Evolutionary conservation across 2,329 filamentous ascomycete species (phyloP), one percentile per base, ranked within the genome.

Genomic region (Parastagonospora nodorum): DNA sequence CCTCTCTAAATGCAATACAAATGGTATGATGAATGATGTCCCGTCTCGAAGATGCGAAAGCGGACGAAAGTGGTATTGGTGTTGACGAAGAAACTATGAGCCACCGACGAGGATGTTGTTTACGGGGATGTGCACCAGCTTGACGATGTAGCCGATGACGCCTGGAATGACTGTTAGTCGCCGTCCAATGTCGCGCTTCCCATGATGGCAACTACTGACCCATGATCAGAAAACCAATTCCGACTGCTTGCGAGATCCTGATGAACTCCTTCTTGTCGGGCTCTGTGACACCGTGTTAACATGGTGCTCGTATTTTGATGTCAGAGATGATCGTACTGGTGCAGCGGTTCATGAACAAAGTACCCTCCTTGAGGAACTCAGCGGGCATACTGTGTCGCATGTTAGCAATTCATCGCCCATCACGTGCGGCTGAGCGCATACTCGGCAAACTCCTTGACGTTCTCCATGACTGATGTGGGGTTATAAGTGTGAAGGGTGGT

Each of bases 371-470:
- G 60, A 75, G 62, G 60, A 75, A 74, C 68, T 75, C 71, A 45
- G 72, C 69, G 53, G 71, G 71, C 57, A 74, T 68, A 53, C 68
- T 73, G 58, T 45, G 57, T 24, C 42, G 19, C 15, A 29, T 48
- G 58, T 72, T 60, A 71, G 67, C 51, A 48, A 30, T 42, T 19
- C 27, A 19, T 24, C 28, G 31, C 35, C 19, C 32, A 14, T 41
- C 11, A 16, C 33, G 42, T 39, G 38, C 10, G 12, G 28, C 8
- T 42, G 35, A 46, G 30, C n/a, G 51, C 67, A 45, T 72, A 70
- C 69, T 90, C 87, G 70, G 88, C 82, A 66, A 90, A 77, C 71
- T 89, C 85, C 74, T 88, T 85, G 65, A 89, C 74, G 73, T 87
- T 82, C 72, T 88, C 87, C 74, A 85, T 81, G 83, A 64, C 43